A percentile compares a stretch with the other conserved stretches of the same genome.
Evolutionary conservation across 495 filamentous ascomycete species (phyloP).

Genomic region (Tetracladium setigerum): DNA sequence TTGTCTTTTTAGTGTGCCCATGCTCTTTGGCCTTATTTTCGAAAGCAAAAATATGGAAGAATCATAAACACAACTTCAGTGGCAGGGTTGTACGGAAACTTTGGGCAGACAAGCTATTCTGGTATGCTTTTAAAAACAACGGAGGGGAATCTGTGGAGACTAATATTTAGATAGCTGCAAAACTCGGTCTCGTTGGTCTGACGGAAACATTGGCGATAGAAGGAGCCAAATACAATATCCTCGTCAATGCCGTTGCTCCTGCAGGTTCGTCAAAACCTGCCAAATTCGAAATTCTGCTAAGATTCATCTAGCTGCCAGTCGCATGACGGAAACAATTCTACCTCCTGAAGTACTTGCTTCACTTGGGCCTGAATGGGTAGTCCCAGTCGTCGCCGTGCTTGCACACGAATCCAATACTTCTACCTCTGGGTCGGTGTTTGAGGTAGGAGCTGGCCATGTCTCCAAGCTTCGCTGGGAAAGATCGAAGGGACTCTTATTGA

Average conservation of each 20-base stretch:
- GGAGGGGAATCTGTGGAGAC: no score
- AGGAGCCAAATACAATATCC: slow-evolving; percentile 94
- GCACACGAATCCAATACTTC: slow-evolving; percentile 66
- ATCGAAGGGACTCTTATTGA: slow-evolving; percentile 79
- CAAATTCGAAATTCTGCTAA: neutral
- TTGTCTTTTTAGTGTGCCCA: slow-evolving; percentile 86
- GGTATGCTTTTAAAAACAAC: slow-evolving; percentile 30
- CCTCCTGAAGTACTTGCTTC: slow-evolving; percentile 94
- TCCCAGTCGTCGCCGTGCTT: slow-evolving; percentile 77
- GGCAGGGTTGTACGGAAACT: slow-evolving; percentile 95
- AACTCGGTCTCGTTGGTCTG: slow-evolving; percentile 86
- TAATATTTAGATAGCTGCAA: slow-evolving; percentile 54
- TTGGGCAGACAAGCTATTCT: slow-evolving; percentile 93
- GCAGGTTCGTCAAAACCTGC: neutral
- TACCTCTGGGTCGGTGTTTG: slow-evolving; percentile 77
- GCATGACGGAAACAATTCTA: slow-evolving; percentile 87
- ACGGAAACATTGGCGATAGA: slow-evolving; percentile 83
- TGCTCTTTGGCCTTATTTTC: slow-evolving; percentile 91
- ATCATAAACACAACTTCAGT: slow-evolving; percentile 94
- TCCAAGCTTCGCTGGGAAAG: slow-evolving; percentile 88
- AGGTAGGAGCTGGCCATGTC: slow-evolving; percentile 90
- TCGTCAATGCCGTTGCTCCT: slow-evolving; percentile 91
- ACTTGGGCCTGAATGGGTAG: slow-evolving; percentile 96
- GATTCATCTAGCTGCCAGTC: slow-evolving; percentile 72
- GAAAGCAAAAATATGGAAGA: slow-evolving; percentile 95